These are phyloP conservation scores for Pneumocystis jirovecii DNA, from an alignment of 1,139 yeast genomes.

Conservation along the genomic window DNA sequence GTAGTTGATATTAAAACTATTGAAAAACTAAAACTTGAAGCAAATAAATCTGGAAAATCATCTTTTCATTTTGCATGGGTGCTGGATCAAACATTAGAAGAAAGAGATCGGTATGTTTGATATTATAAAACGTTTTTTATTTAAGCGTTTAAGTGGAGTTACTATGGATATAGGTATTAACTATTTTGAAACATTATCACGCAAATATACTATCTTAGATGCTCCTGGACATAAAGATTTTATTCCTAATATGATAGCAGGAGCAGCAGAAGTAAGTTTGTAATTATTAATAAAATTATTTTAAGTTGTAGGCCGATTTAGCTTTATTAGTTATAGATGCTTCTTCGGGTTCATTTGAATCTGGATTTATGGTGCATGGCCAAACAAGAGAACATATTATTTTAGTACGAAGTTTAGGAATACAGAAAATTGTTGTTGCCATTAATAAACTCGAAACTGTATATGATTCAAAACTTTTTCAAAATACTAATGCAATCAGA, in stretches of 20 bases:
- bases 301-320: conserved; percentile 36
- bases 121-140: not conserved
- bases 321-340: conserved; percentile 68
- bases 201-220: conserved; percentile 75
- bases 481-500: conserved; percentile 14
- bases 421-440: conserved; percentile 59
- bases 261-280: conserved; percentile 71
- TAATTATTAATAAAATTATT: conserved; percentile 23
- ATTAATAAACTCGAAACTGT: conserved; percentile 76
- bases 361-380: conserved; percentile 75
- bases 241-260: conserved; percentile 97
- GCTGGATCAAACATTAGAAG: conserved; percentile 89
- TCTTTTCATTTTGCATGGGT: conserved; percentile 97
- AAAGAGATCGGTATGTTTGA: conserved; percentile 32
- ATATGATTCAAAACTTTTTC: not conserved
- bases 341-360: conserved; percentile 70
- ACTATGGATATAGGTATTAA: conserved; percentile 88
- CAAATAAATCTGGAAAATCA: conserved; percentile 70
- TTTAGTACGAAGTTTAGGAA: conserved; percentile 68
- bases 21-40: conserved; percentile 63
- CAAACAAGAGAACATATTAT: conserved; percentile 90
- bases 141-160: conserved; percentile 40
- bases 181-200: conserved; percentile 50
- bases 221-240: conserved; percentile 98
- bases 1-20: conserved; percentile 66